phyloP scores from a whole-genome alignment of 352 stramenopile species.

The Pythium sukuiense region DNA sequence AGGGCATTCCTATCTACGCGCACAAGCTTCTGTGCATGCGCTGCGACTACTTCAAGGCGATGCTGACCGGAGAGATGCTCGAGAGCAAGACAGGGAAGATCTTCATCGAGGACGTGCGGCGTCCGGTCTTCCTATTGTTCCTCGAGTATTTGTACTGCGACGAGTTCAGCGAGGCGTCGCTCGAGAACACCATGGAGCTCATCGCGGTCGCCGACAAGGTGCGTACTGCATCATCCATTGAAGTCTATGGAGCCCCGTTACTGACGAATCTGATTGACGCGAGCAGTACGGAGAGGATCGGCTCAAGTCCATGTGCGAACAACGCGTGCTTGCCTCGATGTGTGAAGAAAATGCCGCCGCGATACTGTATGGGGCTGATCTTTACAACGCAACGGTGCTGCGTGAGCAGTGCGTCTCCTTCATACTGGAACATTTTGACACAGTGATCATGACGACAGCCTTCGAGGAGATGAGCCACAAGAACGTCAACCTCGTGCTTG shows the following conservation, averaged over 20 bases:
- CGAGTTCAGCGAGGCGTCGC: slow-evolving; percentile 87
- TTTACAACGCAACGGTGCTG: slow-evolving; percentile 93
- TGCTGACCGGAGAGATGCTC: slow-evolving; percentile 92
- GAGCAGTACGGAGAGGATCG: slow-evolving; percentile 79
- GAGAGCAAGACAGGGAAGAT: slow-evolving; percentile 88
- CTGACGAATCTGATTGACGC: not conserved
- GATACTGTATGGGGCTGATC: slow-evolving; percentile 96
- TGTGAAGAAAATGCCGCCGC: slow-evolving; percentile 94
- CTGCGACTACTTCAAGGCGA: slow-evolving; percentile 94
- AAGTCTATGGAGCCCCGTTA: not conserved
- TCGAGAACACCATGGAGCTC: slow-evolving; percentile 93
- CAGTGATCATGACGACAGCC: slow-evolving; percentile 93
- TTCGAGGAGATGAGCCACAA: slow-evolving; percentile 98
- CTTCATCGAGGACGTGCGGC: slow-evolving; percentile 90
- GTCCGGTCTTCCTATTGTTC: slow-evolving; percentile 92
- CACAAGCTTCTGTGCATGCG: slow-evolving; percentile 93
- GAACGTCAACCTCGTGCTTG: slow-evolving; percentile 98
- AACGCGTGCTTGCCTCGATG: slow-evolving; percentile 94
- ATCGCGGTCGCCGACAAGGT: slow-evolving; percentile 92
- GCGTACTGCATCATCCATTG: slow-evolving; percentile 1
- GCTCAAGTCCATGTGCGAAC: slow-evolving; percentile 94
- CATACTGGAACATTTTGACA: slow-evolving; percentile 97
- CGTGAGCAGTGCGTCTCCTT: slow-evolving; percentile 95
- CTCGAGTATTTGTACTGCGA: slow-evolving; percentile 97
- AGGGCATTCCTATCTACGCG: slow-evolving; percentile 82